Evolutionary conservation across 2,329 filamentous ascomycete genomes (phyloP), one percentile per base, ranked within the genome.

Genomic region (Stagonosporopsis rhizophila): DNA sequence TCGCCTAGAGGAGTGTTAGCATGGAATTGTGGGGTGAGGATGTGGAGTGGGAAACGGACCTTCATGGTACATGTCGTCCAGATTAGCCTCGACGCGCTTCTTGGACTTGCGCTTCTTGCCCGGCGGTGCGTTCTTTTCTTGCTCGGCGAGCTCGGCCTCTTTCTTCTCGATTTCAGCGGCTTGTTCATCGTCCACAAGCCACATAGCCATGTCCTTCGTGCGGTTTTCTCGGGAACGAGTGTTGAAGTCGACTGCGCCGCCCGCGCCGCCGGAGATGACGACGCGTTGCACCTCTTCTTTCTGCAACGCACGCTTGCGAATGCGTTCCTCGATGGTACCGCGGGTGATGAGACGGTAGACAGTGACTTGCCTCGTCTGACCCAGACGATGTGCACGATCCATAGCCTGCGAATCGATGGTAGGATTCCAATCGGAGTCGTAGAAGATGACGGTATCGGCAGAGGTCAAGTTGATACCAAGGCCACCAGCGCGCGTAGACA

Each of bases 21-120:
- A 58, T 42, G 11, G 37, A 19, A n/a, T 39, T 8, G 39, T 12
- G 17, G 11, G 6, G 3, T n/a, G 30, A 50, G 39, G 27, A n/a
- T 4, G 20, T 19, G 1, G 22, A 23, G 7, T 34, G 4, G 6
- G 28, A 58, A 58, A 32, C 91, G 87, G 77, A 96, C 95, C 95
- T 84, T 99, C 95, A 75, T 99, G 95, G 79, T 99, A 99, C 91
- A 99, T 92, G 73, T 97, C 94, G 75, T 98, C 95, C 77, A 98
- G 80, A 70, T 83, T 87, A 61, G 88, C 79, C 74, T 88, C 85
- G 68, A 80, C 80, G 58, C 80, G 80, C 75, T 83, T 85, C 67
- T 76, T 78, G 59, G 90, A 89, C 59, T 90, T 90, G 60, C 85
- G 88, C 74, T 75, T 76, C 58, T 71, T 71, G 45, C 70, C 70